These are phyloP conservation scores for Larix kaempferi DNA, from an alignment of 75 land plant genomes.

Conservation along the genomic window DNA sequence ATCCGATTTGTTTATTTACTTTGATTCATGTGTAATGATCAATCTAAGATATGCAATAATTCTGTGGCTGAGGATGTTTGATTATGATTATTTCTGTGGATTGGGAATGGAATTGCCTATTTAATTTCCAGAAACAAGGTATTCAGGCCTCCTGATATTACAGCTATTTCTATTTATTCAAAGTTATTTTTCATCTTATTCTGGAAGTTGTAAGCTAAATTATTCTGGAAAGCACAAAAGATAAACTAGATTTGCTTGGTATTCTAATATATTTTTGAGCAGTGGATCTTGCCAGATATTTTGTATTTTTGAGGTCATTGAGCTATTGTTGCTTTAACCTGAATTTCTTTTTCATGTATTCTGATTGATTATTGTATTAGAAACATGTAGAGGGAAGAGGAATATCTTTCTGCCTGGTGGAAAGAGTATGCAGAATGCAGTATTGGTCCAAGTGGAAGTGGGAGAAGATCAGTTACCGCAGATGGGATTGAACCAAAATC, in stretches of 20 bases:
- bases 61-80: no score
- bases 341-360: background rate
- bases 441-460: slow-evolving; percentile 67
- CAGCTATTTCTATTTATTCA: no score
- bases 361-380: background rate
- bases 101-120: no score
- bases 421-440: slow-evolving; percentile 98
- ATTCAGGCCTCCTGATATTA: no score
- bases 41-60: no score
- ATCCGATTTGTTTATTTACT: no score
- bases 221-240: background rate
- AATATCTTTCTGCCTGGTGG: slow-evolving; percentile 92
- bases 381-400: slow-evolving; percentile 79
- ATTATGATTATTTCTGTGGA: no score
- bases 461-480: slow-evolving; percentile 9
- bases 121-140: no score
- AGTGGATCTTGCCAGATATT: background rate
- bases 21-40: no score
- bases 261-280: background rate
- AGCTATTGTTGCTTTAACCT: background rate
- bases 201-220: no score
- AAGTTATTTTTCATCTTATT: no score
- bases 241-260: background rate
- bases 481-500: background rate
- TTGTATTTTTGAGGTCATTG: background rate